Evolutionary conservation across 2,329 filamentous ascomycete species (phyloP).

Genomic region (Xylaria sp.): DNA sequence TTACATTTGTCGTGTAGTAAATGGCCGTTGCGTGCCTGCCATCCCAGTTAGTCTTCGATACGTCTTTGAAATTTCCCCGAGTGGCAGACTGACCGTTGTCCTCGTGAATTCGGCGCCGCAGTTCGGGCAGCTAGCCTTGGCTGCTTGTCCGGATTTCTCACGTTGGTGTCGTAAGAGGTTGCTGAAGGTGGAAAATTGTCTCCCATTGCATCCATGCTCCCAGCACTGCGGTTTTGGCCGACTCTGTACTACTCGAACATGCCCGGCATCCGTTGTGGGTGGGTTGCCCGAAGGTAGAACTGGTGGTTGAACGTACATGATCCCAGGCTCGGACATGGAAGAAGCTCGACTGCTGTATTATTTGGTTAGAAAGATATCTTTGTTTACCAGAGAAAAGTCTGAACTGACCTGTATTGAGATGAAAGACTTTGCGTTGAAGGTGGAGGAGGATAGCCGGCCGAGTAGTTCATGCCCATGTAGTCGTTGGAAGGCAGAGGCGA

Average conservation of each 20-base stretch:
- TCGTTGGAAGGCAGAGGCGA: conserved; percentile 51
- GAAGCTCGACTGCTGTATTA: conserved; percentile 51
- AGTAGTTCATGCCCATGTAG: conserved; percentile 58
- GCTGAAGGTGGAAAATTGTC: conserved; percentile 96
- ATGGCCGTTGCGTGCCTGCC: conserved; percentile 85
- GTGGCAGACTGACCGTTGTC: conserved; percentile 61
- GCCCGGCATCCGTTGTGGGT: conserved; percentile 53
- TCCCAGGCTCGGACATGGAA: conserved; percentile 53
- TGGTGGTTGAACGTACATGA: conserved; percentile 56
- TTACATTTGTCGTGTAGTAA: conserved; percentile 91
- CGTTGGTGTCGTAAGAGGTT: conserved; percentile 92
- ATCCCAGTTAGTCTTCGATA: conserved; percentile 35
- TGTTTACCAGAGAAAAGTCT: not conserved
- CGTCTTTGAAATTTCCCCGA: not conserved
- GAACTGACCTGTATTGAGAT: conserved; percentile 55
- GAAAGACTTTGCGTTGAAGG: conserved; percentile 46
- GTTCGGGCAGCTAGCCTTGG: conserved; percentile 88
- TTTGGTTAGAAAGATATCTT: conserved; percentile 10
- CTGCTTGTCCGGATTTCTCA: conserved; percentile 90
- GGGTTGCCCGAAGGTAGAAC: conserved; percentile 51
- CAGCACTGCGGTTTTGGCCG: conserved; percentile 95
- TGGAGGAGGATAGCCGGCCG: conserved; percentile 49
- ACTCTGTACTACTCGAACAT: conserved; percentile 76
- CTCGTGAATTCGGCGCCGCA: conserved; percentile 94
- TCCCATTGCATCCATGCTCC: conserved; percentile 96